Percentiles rank a stretch among this genome's conserved stretches.
These are phyloP conservation scores for Boletus sp. DNA, from an alignment of 768 basidiomycete species.

Conservation along the genomic window DNA sequence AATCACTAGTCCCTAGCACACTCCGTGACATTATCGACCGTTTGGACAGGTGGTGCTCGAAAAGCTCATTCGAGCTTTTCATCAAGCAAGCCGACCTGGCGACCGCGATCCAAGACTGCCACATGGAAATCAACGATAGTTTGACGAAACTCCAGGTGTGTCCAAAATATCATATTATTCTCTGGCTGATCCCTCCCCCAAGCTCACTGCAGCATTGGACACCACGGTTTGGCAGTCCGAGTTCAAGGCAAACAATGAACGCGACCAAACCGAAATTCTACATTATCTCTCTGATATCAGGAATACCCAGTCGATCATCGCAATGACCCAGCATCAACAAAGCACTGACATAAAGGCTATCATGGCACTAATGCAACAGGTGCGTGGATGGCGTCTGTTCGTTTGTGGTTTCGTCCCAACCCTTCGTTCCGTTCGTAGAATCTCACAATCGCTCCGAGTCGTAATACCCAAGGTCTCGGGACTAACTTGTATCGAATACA, in stretches of 20 bases:
- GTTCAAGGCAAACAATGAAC: slow-evolving; percentile 35
- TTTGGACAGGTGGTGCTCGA: slow-evolving; percentile 45
- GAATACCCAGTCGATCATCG: slow-evolving; percentile 37
- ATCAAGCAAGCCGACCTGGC: slow-evolving; percentile 43
- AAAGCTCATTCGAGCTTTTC: slow-evolving; percentile 40
- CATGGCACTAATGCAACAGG: slow-evolving; percentile 52
- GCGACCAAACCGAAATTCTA: slow-evolving; percentile 45
- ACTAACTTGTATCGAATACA: slow-evolving; percentile 52
- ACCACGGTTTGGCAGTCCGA: slow-evolving; percentile 48
- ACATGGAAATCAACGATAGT: slow-evolving; percentile 44
- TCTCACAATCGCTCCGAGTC: slow-evolving; percentile 14
- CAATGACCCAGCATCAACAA: slow-evolving; percentile 32
- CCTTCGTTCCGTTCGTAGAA: slow-evolving; percentile 23
- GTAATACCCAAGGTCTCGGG: slow-evolving; percentile 41
- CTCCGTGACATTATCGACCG: slow-evolving; percentile 35
- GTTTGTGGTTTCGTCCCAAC: neutral
- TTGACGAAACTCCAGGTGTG: slow-evolving; percentile 46
- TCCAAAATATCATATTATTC: neutral
- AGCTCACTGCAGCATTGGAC: slow-evolving; percentile 47
- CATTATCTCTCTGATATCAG: slow-evolving; percentile 42
- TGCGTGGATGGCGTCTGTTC: slow-evolving; percentile 12
- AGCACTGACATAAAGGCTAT: slow-evolving; percentile 37
- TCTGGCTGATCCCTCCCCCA: slow-evolving; percentile 3
- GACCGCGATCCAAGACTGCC: slow-evolving; percentile 43
- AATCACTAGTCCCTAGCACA: slow-evolving; percentile 20